phyloP scores from a whole-genome alignment of 257 asterid genomes.

The Rhazya stricta region DNA sequence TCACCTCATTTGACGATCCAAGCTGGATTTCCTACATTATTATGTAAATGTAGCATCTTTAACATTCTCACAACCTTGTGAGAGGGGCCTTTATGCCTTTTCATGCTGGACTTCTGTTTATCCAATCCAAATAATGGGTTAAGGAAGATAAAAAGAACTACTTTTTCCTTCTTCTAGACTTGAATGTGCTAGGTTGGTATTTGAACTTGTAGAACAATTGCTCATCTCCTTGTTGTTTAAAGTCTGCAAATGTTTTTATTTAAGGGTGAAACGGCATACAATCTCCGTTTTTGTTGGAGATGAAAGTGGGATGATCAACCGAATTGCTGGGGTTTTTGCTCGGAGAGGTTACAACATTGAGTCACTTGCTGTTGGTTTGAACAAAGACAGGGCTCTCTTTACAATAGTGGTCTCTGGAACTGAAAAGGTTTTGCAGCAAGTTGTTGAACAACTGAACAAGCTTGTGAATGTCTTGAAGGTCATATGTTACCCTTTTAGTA shows the following conservation, averaged over 20 bases:
- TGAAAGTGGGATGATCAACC: conserved; percentile 84
- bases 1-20: neutral
- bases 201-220: neutral
- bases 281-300: conserved; percentile 87
- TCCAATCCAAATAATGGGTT: too few relatives aligned
- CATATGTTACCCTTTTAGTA: neutral
- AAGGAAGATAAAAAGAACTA: neutral
- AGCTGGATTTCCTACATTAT: neutral
- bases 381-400: conserved; percentile 79
- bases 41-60: neutral
- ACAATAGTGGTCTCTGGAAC: conserved; percentile 85
- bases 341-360: conserved; percentile 85
- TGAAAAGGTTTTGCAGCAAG: conserved; percentile 62
- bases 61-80: neutral
- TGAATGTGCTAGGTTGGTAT: neutral
- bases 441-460: conserved; percentile 77
- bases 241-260: conserved; percentile 18
- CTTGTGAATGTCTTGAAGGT: conserved; percentile 80
- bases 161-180: neutral
- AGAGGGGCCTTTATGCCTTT: neutral
- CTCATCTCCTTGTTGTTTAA: neutral
- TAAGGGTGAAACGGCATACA: conserved; percentile 64
- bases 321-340: conserved; percentile 90
- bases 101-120: neutral
- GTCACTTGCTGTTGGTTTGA: conserved; percentile 88